Conservation (phyloP, 1,284 basidiomycete genomes). For the Apiotrichum akiyoshidainum region DNA sequence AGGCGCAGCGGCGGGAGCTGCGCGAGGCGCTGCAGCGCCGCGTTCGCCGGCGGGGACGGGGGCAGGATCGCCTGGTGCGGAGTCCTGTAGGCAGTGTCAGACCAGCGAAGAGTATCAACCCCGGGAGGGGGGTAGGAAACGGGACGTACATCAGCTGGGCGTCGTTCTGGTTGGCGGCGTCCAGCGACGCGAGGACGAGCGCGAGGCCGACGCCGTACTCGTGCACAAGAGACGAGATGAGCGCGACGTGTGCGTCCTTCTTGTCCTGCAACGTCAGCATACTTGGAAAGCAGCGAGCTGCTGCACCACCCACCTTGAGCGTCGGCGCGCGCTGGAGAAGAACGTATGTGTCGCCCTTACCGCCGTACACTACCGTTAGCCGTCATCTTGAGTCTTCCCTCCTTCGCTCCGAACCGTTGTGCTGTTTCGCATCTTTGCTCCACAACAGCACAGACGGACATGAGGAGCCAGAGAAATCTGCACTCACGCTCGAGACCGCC, state of each 20-base stretch:
- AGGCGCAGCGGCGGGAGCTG: slow-evolving; percentile 54
- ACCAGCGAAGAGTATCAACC: not conserved
- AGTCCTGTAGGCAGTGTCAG: slow-evolving; percentile 15
- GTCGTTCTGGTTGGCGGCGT: slow-evolving; percentile 68
- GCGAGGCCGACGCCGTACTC: slow-evolving; percentile 56
- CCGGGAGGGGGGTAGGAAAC: not conserved
- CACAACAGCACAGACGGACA: no score
- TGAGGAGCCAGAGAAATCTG: no score
- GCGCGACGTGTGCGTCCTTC: slow-evolving; percentile 64
- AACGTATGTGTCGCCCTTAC: slow-evolving; percentile 8
- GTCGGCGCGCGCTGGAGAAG: slow-evolving; percentile 65
- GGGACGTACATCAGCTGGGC: slow-evolving; percentile 66
- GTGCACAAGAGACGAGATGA: slow-evolving; percentile 59
- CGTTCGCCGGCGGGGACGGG: slow-evolving; percentile 50
- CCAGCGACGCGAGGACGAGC: slow-evolving; percentile 69
- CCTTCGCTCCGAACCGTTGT: not conserved
- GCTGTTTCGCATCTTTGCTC: no score
- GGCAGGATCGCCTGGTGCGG: slow-evolving; percentile 49
- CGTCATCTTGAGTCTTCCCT: not conserved
- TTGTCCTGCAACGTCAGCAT: slow-evolving; percentile 53
- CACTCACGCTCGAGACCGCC: slow-evolving; percentile 68
- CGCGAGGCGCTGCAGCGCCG: slow-evolving; percentile 52
- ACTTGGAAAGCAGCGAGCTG: not conserved
- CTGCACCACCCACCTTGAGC: slow-evolving; percentile 57
- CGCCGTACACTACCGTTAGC: slow-evolving; percentile 16